These are phyloP conservation scores for Capronia americana DNA, from an alignment of 2,329 filamentous ascomycete genomes.

Conservation along the genomic window DNA sequence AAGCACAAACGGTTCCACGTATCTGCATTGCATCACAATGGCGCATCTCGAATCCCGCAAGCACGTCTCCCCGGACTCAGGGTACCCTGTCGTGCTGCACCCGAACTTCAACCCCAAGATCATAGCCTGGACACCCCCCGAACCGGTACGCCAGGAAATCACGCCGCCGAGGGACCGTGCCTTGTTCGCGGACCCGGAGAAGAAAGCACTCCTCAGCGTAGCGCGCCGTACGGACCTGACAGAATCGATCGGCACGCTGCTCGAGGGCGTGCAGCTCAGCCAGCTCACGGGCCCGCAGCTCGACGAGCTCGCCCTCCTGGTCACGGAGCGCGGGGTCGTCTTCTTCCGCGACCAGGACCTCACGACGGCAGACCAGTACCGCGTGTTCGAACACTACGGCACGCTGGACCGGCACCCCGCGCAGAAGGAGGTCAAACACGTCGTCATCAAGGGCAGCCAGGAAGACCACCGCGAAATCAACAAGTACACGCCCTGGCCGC, in stretches of 20 bases:
- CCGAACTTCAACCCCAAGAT: constrained; percentile 58
- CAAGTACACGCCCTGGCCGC: constrained; percentile 57
- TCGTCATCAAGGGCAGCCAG: constrained; percentile 54
- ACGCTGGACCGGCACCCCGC: constrained; percentile 56
- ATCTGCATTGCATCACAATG: constrained; percentile 36
- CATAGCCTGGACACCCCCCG: constrained; percentile 49
- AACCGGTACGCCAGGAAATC: constrained; percentile 45
- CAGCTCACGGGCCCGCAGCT: constrained; percentile 54
- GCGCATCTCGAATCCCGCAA: constrained; percentile 55
- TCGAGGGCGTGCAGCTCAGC: constrained; percentile 53
- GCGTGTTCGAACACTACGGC: constrained; percentile 58
- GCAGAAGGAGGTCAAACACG: constrained; percentile 44
- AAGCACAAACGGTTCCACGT: no score
- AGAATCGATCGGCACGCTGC: constrained; percentile 49
- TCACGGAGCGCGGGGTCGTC: constrained; percentile 66
- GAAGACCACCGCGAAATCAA: constrained; percentile 55
- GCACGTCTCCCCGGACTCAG: constrained; percentile 58
- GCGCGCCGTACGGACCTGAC: constrained; percentile 45
- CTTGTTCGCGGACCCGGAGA: constrained; percentile 49
- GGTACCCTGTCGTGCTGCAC: constrained; percentile 55
- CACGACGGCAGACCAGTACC: constrained; percentile 50
- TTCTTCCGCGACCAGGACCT: constrained; percentile 61
- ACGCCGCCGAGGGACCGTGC: constrained; percentile 44
- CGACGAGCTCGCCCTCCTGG: constrained; percentile 63
- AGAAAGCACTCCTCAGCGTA: constrained; percentile 46